phyloP scores from a whole-genome alignment of 805 yeast genomes.

The Candida hungchunana region DNA sequence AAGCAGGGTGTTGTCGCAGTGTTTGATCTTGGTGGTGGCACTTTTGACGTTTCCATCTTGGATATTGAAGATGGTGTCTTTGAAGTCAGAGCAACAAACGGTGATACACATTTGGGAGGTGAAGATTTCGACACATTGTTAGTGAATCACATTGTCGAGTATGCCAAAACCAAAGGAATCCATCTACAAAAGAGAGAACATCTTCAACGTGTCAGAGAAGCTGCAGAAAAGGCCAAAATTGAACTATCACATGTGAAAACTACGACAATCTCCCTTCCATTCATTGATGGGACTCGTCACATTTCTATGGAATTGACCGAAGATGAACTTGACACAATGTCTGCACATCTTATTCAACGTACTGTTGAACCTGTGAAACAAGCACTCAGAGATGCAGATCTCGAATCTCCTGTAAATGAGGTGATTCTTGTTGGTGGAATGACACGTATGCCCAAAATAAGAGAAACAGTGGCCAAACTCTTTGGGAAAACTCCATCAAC shows the following conservation, averaged over 20 bases:
- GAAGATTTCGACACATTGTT: constrained; percentile 76
- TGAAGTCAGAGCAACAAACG: constrained; percentile 79
- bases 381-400: constrained; percentile 70
- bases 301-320: constrained; percentile 56
- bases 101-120: constrained; percentile 83
- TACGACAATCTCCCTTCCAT: constrained; percentile 66
- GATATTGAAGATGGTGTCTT: constrained; percentile 80
- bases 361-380: constrained; percentile 71
- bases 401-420: constrained; percentile 66
- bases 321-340: constrained; percentile 62
- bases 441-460: constrained; percentile 84
- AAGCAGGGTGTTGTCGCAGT: constrained; percentile 42
- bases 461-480: constrained; percentile 53
- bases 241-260: constrained; percentile 63
- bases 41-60: constrained; percentile 74
- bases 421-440: constrained; percentile 81
- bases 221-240: constrained; percentile 73
- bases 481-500: constrained; percentile 66
- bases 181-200: constrained; percentile 42
- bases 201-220: constrained; percentile 73
- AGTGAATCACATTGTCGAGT: constrained; percentile 49
- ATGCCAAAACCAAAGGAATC: too few relatives aligned
- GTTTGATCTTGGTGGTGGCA: constrained; percentile 83
- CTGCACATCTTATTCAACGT: constrained; percentile 58
- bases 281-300: constrained; percentile 59